phyloP scores from a whole-genome alignment of 2,329 filamentous ascomycete species.

The Aspergillus sojae region DNA sequence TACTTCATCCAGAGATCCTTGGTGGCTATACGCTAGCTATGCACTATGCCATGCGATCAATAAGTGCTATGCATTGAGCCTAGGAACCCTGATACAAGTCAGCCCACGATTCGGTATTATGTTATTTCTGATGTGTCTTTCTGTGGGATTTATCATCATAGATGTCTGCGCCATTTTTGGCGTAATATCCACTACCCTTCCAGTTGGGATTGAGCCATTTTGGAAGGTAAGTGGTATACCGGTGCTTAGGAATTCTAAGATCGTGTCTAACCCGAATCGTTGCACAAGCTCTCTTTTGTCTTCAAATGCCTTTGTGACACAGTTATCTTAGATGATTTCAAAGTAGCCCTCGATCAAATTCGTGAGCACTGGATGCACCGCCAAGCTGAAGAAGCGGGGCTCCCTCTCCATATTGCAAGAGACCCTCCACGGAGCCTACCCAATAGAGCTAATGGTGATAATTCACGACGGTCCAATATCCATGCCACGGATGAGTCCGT shows the following conservation, averaged over 20 bases:
- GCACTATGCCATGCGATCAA: too few species aligned
- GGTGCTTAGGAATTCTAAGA: too few species aligned
- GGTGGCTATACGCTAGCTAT: background rate
- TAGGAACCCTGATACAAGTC: too few species aligned
- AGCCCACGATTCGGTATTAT: slow-evolving; percentile 33
- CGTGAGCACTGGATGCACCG: too few species aligned
- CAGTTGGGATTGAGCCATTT: background rate
- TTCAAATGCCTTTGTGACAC: background rate
- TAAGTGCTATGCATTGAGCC: background rate
- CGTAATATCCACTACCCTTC: background rate
- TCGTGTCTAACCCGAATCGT: background rate
- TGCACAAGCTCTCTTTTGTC: background rate
- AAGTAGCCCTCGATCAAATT: background rate
- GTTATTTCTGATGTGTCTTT: slow-evolving; percentile 65
- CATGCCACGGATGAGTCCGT: too few species aligned
- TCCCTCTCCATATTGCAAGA: too few species aligned
- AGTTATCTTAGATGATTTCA: background rate
- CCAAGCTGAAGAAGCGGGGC: too few species aligned
- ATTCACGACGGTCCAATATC: too few species aligned
- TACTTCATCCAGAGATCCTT: slow-evolving; percentile 53
- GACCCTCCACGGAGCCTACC: too few species aligned
- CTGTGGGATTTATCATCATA: slow-evolving; percentile 4
- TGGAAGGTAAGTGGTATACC: background rate
- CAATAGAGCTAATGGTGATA: too few species aligned
- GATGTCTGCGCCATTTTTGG: background rate